Conservation (phyloP, 192 early-diverging fungal species). For the Chytriomyces sp. region DNA sequence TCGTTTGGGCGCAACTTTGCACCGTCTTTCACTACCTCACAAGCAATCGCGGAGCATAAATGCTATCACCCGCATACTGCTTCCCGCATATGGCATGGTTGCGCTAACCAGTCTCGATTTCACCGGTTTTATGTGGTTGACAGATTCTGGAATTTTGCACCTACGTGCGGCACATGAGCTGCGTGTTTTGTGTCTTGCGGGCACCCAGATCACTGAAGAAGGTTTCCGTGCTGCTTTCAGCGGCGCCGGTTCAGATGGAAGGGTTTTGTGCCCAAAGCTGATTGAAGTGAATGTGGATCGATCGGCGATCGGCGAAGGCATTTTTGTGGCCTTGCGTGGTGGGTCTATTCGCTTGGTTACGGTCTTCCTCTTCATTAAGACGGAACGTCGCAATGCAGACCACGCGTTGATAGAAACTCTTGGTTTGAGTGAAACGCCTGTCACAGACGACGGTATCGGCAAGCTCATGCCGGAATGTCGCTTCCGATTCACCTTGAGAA, state of each 20-base stretch:
- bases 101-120: constrained; percentile 39
- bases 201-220: constrained; percentile 55
- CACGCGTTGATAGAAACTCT: constrained; percentile 33
- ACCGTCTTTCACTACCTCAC: background rate
- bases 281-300: constrained; percentile 49
- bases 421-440: constrained; percentile 31
- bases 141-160: constrained; percentile 50
- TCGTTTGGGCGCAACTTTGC: background rate
- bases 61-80: background rate
- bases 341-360: too few species aligned
- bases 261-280: too few species aligned
- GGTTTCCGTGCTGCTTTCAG: constrained; percentile 43
- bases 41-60: background rate
- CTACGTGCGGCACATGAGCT: constrained; percentile 38
- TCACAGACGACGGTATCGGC: too few species aligned
- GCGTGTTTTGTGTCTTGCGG: constrained; percentile 43
- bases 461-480: constrained; percentile 12
- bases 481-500: constrained; percentile 18
- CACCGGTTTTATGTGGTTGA: constrained; percentile 42
- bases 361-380: too few species aligned
- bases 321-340: constrained; percentile 43
- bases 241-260: constrained; percentile 27
- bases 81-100: background rate
- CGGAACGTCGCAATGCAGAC: too few species aligned
- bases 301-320: constrained; percentile 44